These are phyloP conservation scores for Geranium brycei DNA, from an alignment of 345 rosid genomes.

Conservation along the genomic window DNA sequence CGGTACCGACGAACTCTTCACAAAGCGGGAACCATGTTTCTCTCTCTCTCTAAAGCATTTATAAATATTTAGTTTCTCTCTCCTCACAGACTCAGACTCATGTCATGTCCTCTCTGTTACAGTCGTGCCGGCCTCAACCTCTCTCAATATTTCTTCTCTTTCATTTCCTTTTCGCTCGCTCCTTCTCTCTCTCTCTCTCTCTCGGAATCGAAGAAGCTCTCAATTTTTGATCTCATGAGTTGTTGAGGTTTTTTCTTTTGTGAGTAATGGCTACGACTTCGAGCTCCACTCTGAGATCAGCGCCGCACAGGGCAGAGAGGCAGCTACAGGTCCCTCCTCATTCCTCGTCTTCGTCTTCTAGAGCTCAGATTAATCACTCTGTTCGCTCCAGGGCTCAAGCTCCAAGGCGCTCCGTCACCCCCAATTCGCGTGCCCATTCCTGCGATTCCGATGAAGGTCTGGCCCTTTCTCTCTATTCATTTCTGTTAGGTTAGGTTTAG, in stretches of 20 bases:
- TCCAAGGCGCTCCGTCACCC: conserved; percentile 57
- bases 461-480: neutral
- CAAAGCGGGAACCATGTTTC: neutral
- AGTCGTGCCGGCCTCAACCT: conserved; percentile 31
- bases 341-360: conserved; percentile 12
- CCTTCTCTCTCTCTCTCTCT: conserved; percentile 3
- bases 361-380: neutral
- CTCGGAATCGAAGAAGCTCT: conserved; percentile 4
- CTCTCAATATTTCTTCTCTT: neutral
- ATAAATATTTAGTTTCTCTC: conserved; percentile 3
- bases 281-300: conserved; percentile 14
- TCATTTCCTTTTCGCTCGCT: neutral
- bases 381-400: conserved; percentile 16
- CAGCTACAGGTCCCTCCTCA: conserved; percentile 15
- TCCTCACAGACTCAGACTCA: neutral
- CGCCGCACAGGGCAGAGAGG: conserved; percentile 26
- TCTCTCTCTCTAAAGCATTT: neutral
- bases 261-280: conserved; percentile 21
- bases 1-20: neutral
- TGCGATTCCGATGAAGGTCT: conserved; percentile 39
- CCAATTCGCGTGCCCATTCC: conserved; percentile 42
- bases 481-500: too few relatives aligned
- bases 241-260: neutral
- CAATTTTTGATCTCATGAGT: neutral
- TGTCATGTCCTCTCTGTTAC: neutral